Conservation (phyloP, 805 yeast species). For the Nakazawaea pomicola region DNA sequence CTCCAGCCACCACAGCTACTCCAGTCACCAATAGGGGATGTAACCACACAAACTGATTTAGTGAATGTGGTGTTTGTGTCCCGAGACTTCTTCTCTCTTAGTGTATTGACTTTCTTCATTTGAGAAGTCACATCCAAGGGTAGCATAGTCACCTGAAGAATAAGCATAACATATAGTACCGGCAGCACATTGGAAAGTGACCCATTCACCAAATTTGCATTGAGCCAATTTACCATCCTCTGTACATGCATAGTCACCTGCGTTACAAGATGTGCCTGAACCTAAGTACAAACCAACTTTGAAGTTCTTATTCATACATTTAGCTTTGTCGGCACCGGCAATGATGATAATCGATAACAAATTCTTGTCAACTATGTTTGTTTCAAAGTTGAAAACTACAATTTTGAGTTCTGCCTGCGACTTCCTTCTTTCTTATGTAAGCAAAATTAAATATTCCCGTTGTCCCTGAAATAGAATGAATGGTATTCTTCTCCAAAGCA, state of each 20-base stretch:
- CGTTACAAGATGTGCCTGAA: constrained; percentile 34
- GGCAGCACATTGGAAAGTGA: constrained; percentile 47
- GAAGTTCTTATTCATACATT: constrained; percentile 40
- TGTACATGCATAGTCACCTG: constrained; percentile 51
- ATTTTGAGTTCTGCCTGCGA: too few species aligned
- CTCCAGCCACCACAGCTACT: constrained; percentile 3
- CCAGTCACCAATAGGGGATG: constrained; percentile 16
- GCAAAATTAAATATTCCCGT: too few species aligned
- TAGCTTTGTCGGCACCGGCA: constrained; percentile 37
- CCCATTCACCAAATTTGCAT: constrained; percentile 58
- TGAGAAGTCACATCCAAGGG: constrained; percentile 43
- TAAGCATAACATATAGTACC: constrained; percentile 62
- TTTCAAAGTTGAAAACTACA: too few species aligned
- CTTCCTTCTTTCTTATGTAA: too few species aligned
- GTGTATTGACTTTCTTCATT: constrained; percentile 24
- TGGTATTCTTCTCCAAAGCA: too few species aligned
- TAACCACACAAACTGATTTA: too few species aligned
- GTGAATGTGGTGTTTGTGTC: constrained; percentile 12
- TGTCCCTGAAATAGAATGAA: too few species aligned
- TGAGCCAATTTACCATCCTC: constrained; percentile 47
- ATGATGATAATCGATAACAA: too few species aligned
- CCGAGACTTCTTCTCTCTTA: constrained; percentile 23
- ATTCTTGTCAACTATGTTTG: too few species aligned
- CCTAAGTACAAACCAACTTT: constrained; percentile 38
- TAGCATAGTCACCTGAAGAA: constrained; percentile 35